Evolutionary conservation across 768 basidiomycete genomes (phyloP).

Genomic region (Hemileccinum rubropunctum): DNA sequence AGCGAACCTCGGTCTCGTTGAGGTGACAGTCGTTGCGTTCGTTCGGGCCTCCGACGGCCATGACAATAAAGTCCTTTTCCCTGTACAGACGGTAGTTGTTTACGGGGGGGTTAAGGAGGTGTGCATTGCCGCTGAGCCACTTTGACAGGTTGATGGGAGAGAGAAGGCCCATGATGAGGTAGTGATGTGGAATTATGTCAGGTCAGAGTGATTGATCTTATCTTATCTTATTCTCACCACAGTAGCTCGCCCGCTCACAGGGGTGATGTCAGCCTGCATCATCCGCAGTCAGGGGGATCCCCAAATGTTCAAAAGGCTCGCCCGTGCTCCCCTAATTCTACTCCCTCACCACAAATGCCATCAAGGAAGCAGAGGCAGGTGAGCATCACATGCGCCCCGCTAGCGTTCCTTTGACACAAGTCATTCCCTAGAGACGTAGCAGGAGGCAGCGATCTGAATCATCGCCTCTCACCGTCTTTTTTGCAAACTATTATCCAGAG

Average conservation of each 20-base stretch:
- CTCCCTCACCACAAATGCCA: no score
- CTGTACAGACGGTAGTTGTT: slow-evolving; percentile 86
- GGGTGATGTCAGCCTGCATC: background rate
- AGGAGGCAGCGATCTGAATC: background rate
- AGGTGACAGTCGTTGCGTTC: slow-evolving; percentile 92
- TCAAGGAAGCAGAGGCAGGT: background rate
- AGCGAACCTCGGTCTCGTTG: slow-evolving; percentile 84
- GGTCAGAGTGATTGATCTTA: background rate
- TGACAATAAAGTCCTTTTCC: slow-evolving; percentile 87
- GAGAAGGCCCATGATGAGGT: slow-evolving; percentile 58
- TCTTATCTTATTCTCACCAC: no score
- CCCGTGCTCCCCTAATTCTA: no score
- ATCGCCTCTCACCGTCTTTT: slow-evolving; percentile 3
- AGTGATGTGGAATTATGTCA: background rate
- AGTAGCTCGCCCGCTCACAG: no score
- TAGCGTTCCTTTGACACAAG: background rate
- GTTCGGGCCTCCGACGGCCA: slow-evolving; percentile 96
- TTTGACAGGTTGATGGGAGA: slow-evolving; percentile 86
- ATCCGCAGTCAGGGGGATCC: no score
- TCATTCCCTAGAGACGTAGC: background rate
- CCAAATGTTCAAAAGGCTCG: no score
- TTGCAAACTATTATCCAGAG: background rate
- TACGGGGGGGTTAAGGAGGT: slow-evolving; percentile 86
- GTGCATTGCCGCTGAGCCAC: slow-evolving; percentile 82
- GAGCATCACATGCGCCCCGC: background rate